A percentile compares a stretch with the other conserved stretches of the same genome.
Conservation (phyloP, 345 rosid genomes). For the Melaleuca quinquenervia region DNA sequence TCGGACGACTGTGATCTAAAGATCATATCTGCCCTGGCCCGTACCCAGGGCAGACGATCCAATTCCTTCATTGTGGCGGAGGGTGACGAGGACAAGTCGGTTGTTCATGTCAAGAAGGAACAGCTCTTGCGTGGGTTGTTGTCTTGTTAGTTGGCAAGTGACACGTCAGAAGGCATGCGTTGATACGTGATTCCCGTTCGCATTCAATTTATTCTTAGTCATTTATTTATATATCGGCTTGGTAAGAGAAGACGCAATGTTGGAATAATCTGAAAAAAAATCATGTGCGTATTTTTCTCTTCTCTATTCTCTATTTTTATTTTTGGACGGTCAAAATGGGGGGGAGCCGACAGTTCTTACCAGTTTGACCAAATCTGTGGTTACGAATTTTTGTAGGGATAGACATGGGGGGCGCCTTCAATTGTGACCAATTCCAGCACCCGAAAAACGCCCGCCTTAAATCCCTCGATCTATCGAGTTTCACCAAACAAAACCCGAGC, state of each 20-base stretch:
- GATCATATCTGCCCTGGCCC: too few species aligned
- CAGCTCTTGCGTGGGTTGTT: neutral
- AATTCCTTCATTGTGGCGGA: neutral
- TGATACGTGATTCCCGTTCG: neutral
- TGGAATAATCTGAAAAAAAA: neutral
- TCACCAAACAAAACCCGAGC: rapidly evolving
- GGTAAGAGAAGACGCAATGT: neutral
- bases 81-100: neutral
- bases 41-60: too few species aligned
- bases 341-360: neutral
- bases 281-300: too few species aligned
- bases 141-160: neutral
- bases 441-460: neutral
- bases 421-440: neutral
- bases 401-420: neutral
- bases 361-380: neutral
- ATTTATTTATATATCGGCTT: too few species aligned
- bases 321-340: neutral
- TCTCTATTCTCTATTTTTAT: too few species aligned
- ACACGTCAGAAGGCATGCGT: neutral
- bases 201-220: too few species aligned
- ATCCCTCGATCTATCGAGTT: too few species aligned
- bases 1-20: too few species aligned
- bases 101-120: neutral
- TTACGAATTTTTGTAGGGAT: neutral